Evolutionary conservation across 129 eudicot genomes (phyloP), one percentile per base, ranked within the genome.

Genomic region (Cynara cardunculus): DNA sequence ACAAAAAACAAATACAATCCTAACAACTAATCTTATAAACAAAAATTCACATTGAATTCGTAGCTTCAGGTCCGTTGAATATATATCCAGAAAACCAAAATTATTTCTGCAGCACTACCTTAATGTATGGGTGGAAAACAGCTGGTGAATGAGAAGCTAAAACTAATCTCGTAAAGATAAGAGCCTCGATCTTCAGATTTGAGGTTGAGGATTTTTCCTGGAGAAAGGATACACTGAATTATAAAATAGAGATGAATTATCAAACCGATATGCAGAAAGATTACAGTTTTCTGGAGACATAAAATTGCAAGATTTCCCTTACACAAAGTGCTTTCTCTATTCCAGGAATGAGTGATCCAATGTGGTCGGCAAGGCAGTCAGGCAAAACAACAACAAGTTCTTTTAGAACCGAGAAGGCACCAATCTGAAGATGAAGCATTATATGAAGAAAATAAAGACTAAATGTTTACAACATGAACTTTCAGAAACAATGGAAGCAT

Each of bases 181-280:
- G 98, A 80, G 99, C 99, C 89, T 96, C 99, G 21, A 92, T 96
- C 83, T 96, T 96, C 79, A 96, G 78, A 87, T 96, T 96, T 76
- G 99, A 96, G 64, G 98, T 91, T 79, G 99, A 93, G 27, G 99
- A 93, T 80, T 89, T 91, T 73, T 96, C 99, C 99, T 96, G 97
- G 44, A 69, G 79, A 70, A 61, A 49, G 62, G 22, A 73, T n/a
- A 80, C 3, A n/a, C 35, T 56, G 59, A 77, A 5, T n/a, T 14
- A 14, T 7, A 12, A n/a, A n/a, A 59, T 13, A 77, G 14, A 59
- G 46, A 70, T 26, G 39, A 18, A 25, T 25, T 26, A 41, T 26
- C 65, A 74, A n/a, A 61, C 69, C 8, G 7, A 30, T 22, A 72
- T 70, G 80, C 80, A 32, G 24, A 75, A 19, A 16, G 14, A 14